A percentile compares a stretch with the other conserved stretches of the same genome.
phyloP scores from a whole-genome alignment of 805 yeast genomes.

The Pichia deserticola region DNA sequence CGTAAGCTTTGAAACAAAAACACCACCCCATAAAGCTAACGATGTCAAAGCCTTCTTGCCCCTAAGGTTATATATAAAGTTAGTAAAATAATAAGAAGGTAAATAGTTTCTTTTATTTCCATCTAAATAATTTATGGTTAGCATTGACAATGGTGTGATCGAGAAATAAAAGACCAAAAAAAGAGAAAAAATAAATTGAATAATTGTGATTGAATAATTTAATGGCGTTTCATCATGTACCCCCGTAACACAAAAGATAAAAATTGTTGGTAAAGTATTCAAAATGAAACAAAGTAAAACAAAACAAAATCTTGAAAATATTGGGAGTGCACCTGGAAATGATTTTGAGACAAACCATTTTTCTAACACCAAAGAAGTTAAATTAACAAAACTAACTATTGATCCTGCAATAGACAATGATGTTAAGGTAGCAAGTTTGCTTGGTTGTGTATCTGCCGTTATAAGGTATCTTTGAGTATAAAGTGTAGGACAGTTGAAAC shows the following conservation, averaged over 20 bases:
- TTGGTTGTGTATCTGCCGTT: slow-evolving; percentile 51
- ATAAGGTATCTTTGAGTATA: slow-evolving; percentile 54
- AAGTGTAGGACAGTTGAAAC: slow-evolving; percentile 59
- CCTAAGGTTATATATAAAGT: slow-evolving; percentile 44
- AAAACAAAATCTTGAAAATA: slow-evolving; percentile 39
- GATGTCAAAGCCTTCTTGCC: slow-evolving; percentile 57
- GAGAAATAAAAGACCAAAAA: slow-evolving; percentile 50
- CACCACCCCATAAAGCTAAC: slow-evolving; percentile 59
- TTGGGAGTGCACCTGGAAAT: slow-evolving; percentile 66
- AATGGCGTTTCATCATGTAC: slow-evolving; percentile 25
- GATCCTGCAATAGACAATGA: slow-evolving; percentile 64
- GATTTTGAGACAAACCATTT: slow-evolving; percentile 57
- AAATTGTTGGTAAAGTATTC: slow-evolving; percentile 44
- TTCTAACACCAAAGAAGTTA: slow-evolving; percentile 52
- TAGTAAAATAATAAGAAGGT: slow-evolving; percentile 53
- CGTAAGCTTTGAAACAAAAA: slow-evolving; percentile 58
- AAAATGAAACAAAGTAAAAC: slow-evolving; percentile 36
- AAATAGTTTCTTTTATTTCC: slow-evolving; percentile 34
- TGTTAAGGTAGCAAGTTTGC: slow-evolving; percentile 45
- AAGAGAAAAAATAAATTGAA: slow-evolving; percentile 52
- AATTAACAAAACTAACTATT: slow-evolving; percentile 47
- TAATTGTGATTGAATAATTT: slow-evolving; percentile 40
- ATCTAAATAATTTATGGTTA: slow-evolving; percentile 39
- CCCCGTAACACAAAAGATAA: slow-evolving; percentile 37
- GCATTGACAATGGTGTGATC: slow-evolving; percentile 50